Percentiles rank a stretch among this genome's conserved stretches.
phyloP scores from a whole-genome alignment of 1,284 basidiomycete species.

The Apiotrichum akiyoshidainum region DNA sequence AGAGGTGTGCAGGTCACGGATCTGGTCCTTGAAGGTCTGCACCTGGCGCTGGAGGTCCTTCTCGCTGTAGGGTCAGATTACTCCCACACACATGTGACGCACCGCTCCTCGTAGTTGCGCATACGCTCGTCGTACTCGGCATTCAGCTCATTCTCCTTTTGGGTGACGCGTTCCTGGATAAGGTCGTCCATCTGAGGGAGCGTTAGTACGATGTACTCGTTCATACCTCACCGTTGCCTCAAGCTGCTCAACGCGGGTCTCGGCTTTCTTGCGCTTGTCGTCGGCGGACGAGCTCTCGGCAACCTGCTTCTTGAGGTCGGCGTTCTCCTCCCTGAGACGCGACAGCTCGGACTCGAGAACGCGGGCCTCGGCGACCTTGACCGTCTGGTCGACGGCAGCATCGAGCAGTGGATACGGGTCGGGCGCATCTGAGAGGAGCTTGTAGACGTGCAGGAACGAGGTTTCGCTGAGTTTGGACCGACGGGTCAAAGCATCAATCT shows the following conservation, averaged over 20 bases:
- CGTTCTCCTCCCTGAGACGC: slow-evolving; percentile 72
- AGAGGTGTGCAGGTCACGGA: slow-evolving; percentile 81
- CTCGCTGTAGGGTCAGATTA: slow-evolving; percentile 59
- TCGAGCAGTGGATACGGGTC: slow-evolving; percentile 96
- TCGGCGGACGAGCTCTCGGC: slow-evolving; percentile 66
- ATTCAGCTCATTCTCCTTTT: slow-evolving; percentile 91
- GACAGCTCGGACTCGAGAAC: slow-evolving; percentile 70
- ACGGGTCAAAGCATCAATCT: slow-evolving; percentile 91
- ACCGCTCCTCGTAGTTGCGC: slow-evolving; percentile 92
- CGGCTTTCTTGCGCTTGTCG: slow-evolving; percentile 70
- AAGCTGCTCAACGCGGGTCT: slow-evolving; percentile 68
- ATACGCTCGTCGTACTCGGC: slow-evolving; percentile 94
- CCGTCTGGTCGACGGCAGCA: slow-evolving; percentile 85
- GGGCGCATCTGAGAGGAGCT: slow-evolving; percentile 86
- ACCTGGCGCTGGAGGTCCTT: slow-evolving; percentile 86
- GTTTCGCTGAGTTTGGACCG: slow-evolving; percentile 87
- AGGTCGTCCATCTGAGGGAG: slow-evolving; percentile 77
- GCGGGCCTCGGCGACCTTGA: slow-evolving; percentile 74
- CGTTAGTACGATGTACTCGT: neutral
- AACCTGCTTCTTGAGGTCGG: slow-evolving; percentile 67
- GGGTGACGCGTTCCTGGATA: slow-evolving; percentile 75
- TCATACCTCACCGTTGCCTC: slow-evolving; percentile 69
- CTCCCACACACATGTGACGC: slow-evolving; percentile 14
- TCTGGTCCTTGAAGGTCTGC: slow-evolving; percentile 75
- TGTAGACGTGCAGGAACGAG: slow-evolving; percentile 89